Conservation (phyloP, 75 land plant genomes). For the Sequoiadendron giganteum region DNA sequence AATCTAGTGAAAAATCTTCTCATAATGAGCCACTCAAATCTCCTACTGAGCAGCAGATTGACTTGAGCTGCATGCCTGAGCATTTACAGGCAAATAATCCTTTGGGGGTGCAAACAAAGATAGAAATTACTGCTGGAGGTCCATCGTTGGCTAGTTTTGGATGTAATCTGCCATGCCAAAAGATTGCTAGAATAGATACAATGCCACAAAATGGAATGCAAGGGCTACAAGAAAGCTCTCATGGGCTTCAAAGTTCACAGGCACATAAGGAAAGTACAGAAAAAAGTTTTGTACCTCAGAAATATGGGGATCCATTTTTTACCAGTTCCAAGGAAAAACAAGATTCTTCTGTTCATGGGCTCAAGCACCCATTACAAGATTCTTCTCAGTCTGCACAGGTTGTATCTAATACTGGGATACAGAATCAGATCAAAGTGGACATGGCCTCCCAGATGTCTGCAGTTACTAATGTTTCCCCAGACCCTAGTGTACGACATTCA, state of each 20-base stretch:
- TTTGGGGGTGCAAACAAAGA: conserved; percentile 9
- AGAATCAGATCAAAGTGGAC: conserved; percentile 10
- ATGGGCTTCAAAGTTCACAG: conserved; percentile 14
- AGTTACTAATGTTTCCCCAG: not conserved
- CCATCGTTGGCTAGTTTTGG: not conserved
- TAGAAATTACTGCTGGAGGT: not conserved
- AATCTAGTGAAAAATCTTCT: not conserved
- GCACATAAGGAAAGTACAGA: not conserved
- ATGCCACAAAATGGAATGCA: conserved; percentile 29
- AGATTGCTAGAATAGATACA: conserved; percentile 30
- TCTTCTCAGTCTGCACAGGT: not conserved
- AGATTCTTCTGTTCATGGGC: conserved; percentile 5
- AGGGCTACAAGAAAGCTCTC: conserved; percentile 13
- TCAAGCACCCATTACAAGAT: not conserved
- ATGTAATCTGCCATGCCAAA: not conserved
- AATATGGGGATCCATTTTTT: not conserved
- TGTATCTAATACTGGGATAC: not conserved
- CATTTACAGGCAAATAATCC: conserved; percentile 41
- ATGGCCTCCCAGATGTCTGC: not conserved
- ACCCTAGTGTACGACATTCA: not conserved
- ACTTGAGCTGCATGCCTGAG: conserved; percentile 20
- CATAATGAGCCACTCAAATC: not conserved
- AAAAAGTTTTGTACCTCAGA: not conserved
- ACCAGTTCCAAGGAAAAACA: not conserved
- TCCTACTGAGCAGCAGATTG: not conserved